Evolutionary conservation across 2,329 filamentous ascomycete genomes (phyloP).

Genomic region (Stemphylium vesicarium): DNA sequence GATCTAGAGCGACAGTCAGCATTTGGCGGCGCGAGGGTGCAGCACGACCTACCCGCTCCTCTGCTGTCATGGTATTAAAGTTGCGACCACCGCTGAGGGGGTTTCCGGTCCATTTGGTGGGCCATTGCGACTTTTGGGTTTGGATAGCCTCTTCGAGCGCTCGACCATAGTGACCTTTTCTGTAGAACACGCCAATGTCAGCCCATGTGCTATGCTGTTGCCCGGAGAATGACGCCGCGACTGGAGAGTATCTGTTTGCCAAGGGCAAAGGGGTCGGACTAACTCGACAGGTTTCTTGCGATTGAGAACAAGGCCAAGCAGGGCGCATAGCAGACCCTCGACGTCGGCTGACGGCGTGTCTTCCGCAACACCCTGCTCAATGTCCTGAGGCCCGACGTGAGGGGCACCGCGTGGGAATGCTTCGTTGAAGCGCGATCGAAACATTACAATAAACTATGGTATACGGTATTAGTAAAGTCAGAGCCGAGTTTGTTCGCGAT

Average conservation of each 20-base stretch:
- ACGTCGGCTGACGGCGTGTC: slow-evolving; percentile 79
- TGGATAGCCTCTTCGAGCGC: slow-evolving; percentile 92
- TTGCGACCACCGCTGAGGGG: slow-evolving; percentile 80
- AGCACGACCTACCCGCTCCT: slow-evolving; percentile 72
- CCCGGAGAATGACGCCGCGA: slow-evolving; percentile 25
- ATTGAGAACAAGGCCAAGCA: slow-evolving; percentile 88
- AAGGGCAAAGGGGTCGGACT: slow-evolving; percentile 51
- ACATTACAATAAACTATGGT: slow-evolving; percentile 93
- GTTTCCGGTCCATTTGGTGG: slow-evolving; percentile 81
- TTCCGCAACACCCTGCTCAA: slow-evolving; percentile 85
- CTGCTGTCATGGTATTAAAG: slow-evolving; percentile 82
- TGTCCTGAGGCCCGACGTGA: slow-evolving; percentile 92
- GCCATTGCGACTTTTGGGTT: slow-evolving; percentile 87
- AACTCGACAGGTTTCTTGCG: slow-evolving; percentile 99
- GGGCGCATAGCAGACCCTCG: slow-evolving; percentile 86
- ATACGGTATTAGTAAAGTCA: slow-evolving; percentile 40
- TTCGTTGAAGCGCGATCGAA: slow-evolving; percentile 89
- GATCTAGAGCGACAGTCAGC: slow-evolving; percentile 63
- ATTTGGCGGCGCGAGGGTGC: background rate
- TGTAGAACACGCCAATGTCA: slow-evolving; percentile 54
- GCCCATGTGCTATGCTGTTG: slow-evolving; percentile 12
- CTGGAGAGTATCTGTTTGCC: slow-evolving; percentile 13
- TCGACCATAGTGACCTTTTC: slow-evolving; percentile 88
- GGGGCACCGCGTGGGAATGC: slow-evolving; percentile 85
- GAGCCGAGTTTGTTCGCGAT: slow-evolving; percentile 32